A percentile compares a stretch with the other conserved stretches of the same genome.
Evolutionary conservation across 2,329 filamentous ascomycete species (phyloP).

Genomic region (Tolypocladium ovalisporum): DNA sequence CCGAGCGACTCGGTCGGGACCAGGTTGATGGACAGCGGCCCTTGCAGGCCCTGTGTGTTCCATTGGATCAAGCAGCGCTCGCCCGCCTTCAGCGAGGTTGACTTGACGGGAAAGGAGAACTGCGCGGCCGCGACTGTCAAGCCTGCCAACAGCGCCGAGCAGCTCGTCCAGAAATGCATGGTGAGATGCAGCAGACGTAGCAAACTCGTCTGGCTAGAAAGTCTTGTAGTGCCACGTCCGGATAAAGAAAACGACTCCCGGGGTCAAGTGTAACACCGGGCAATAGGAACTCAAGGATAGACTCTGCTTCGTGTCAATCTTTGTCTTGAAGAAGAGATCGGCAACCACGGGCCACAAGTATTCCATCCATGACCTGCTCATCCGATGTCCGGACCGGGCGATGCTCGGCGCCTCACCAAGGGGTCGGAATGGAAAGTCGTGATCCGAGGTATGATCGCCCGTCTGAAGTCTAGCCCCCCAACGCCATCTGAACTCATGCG

Average conservation of each 20-base stretch:
- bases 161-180: background rate
- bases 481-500: background rate
- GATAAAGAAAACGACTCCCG: background rate
- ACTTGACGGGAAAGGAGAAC: background rate
- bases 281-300: background rate
- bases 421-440: background rate
- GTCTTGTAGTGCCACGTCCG: background rate
- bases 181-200: background rate
- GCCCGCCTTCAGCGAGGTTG: slow-evolving; percentile 1
- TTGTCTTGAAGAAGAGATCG: background rate
- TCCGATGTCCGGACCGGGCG: background rate
- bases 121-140: background rate
- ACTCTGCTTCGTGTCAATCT: no score
- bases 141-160: background rate
- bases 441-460: background rate
- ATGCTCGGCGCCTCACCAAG: no score
- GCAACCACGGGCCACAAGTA: background rate
- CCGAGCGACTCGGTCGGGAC: slow-evolving; percentile 8
- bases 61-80: slow-evolving; percentile 9
- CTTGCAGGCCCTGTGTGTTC: slow-evolving; percentile 9
- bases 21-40: slow-evolving; percentile 10
- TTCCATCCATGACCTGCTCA: background rate
- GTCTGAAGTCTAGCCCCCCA: background rate
- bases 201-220: background rate
- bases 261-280: background rate